Conservation (phyloP, 2,329 filamentous ascomycete genomes). For the Fusarium tuaranense region DNA sequence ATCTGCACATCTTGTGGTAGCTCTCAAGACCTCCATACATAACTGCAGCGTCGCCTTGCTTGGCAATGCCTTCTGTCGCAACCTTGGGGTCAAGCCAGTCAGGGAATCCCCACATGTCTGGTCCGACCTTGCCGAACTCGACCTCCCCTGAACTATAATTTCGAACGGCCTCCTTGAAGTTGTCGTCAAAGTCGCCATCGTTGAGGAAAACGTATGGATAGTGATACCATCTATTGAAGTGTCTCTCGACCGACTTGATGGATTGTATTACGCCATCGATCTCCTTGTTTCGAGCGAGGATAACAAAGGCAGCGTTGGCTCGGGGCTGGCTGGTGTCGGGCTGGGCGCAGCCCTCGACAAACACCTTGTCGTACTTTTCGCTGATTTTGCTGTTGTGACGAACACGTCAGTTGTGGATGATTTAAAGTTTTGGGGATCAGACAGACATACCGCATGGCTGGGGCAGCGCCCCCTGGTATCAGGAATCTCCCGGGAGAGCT, state of each 20-base stretch:
- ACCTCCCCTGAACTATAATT: slow-evolving; percentile 91
- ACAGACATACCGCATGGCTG: slow-evolving; percentile 83
- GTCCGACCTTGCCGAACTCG: slow-evolving; percentile 94
- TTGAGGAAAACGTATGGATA: slow-evolving; percentile 99
- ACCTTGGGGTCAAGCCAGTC: slow-evolving; percentile 97
- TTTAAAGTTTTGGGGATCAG: background rate
- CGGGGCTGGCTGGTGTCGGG: slow-evolving; percentile 82
- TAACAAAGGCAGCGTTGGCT: slow-evolving; percentile 95
- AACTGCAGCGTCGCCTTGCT: slow-evolving; percentile 96
- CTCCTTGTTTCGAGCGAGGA: slow-evolving; percentile 95
- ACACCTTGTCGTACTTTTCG: slow-evolving; percentile 97
- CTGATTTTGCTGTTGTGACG: slow-evolving; percentile 83
- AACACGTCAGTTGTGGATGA: slow-evolving; percentile 28
- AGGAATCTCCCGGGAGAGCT: slow-evolving; percentile 84
- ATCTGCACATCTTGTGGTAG: slow-evolving; percentile 99
- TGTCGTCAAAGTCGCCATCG: slow-evolving; percentile 95
- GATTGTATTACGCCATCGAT: slow-evolving; percentile 96
- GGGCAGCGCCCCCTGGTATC: slow-evolving; percentile 89
- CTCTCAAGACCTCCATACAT: slow-evolving; percentile 99
- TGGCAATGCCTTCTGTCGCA: slow-evolving; percentile 93
- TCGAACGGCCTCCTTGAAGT: slow-evolving; percentile 86
- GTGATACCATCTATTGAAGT: slow-evolving; percentile 99
- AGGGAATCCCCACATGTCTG: slow-evolving; percentile 94
- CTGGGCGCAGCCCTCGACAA: slow-evolving; percentile 88
- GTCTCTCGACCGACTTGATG: slow-evolving; percentile 95